Base-by-base conservation (phyloP, 2,329 filamentous ascomycete species). In the Pleomassaria siparia region DNA sequence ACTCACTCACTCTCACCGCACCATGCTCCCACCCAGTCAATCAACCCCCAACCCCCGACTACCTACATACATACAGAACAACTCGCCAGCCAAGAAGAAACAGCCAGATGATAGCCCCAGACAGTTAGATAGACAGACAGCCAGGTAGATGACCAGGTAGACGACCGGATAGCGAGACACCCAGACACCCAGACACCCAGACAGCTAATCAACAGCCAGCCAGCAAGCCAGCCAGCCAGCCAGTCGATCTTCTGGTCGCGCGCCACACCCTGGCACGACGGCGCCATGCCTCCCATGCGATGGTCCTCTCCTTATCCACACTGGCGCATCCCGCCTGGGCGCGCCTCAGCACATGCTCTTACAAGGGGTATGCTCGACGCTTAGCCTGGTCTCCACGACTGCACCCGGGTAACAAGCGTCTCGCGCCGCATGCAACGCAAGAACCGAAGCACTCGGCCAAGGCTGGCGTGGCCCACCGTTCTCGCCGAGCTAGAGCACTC, bases 401-500 rank as follows among this genome's bases (percentile, higher is more conserved):
- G n/a, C n/a, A n/a, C n/a, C n/a, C 53, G 29, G 49, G 56, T 45
- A 58, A 53, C 63, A 65, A 65, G 66, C 66, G 62, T 62, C 62
- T 67, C 64, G 60, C 51, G 61, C 64, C 60, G 59, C 64, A 66
- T 62, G 62, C 60, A 60, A 63, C 60, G 54, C 53, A 52, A 53
- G 47, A 49, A 16, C 18, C 24, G 18, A 28, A 18, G 32, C 40
- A 44, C 53, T 48, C 49, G 41, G 42, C 36, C 47, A 49, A 48
- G 46, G 43, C 40, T 40, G 43, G n/a, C 57, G 60, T 62, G 53
- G 51, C 37, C 41, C 58, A 60, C 60, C 44, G 50, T 59, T 51
- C 58, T 66, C 55, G 51, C 58, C 51, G 60, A 59, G 58, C 62
- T 59, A 59, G 49, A 55, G 55, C 56, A 46, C 52, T 54, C 25